These are phyloP conservation scores for Ascochyta viciae-villosae DNA, from an alignment of 2,329 filamentous ascomycete genomes.

Conservation along the genomic window DNA sequence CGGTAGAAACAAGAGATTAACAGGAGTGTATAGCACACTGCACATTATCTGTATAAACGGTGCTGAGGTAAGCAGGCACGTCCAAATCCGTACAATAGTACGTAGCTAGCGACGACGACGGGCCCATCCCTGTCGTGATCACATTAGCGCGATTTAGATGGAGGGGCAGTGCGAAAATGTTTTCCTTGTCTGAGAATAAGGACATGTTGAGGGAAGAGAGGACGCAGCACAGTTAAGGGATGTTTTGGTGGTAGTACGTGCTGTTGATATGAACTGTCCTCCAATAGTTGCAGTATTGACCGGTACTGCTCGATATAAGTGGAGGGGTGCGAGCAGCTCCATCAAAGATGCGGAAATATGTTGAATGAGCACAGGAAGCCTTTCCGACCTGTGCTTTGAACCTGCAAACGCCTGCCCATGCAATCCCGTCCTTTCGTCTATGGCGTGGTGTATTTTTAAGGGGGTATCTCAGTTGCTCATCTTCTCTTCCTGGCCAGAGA, in stretches of 20 bases:
- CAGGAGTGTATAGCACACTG: too few species aligned
- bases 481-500: conserved; percentile 67
- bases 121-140: background rate
- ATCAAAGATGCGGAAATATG: conserved; percentile 7
- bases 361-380: conserved; percentile 12
- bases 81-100: too few species aligned
- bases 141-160: conserved; percentile 1
- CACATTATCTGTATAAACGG: too few species aligned
- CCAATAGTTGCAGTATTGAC: background rate
- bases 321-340: background rate
- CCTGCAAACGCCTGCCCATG: conserved; percentile 34
- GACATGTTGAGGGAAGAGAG: background rate
- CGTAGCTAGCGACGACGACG: background rate
- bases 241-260: background rate
- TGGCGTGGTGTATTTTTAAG: conserved; percentile 4
- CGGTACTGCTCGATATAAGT: background rate
- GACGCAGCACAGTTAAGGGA: background rate
- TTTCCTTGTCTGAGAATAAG: background rate
- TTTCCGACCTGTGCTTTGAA: conserved; percentile 4
- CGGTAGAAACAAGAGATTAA: too few species aligned
- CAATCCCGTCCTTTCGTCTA: conserved; percentile 24
- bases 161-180: conserved; percentile 4
- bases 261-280: background rate
- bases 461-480: conserved; percentile 6
- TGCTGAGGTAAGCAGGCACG: too few species aligned